Conservation (phyloP, 768 basidiomycete species). For the Suillus lakei region DNA sequence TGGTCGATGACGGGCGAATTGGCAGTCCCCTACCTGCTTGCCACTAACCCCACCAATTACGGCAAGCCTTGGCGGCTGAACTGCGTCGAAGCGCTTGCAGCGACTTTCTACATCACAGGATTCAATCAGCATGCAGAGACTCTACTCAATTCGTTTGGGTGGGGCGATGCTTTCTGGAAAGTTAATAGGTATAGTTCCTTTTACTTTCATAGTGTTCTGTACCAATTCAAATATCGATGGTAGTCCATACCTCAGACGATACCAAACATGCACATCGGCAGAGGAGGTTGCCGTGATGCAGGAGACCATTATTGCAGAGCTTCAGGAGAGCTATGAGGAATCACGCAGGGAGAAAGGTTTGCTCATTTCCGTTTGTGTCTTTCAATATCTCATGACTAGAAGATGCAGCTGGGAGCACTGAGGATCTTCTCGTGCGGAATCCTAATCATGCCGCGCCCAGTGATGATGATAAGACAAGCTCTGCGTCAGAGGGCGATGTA, state of each 20-base stretch:
- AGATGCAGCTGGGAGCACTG: conserved; percentile 39
- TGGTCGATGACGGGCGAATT: conserved; percentile 3
- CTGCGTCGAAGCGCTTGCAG: conserved; percentile 93
- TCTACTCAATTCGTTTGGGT: conserved; percentile 82
- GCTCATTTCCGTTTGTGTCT: conserved; percentile 9
- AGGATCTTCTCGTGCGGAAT: conserved; percentile 71
- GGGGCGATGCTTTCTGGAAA: conserved; percentile 87
- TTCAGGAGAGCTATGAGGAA: conserved; percentile 63
- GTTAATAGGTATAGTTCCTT: conserved; percentile 68
- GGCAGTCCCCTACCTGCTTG: conserved; percentile 91
- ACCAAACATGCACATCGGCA: conserved; percentile 70
- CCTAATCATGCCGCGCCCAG: conserved; percentile 55
- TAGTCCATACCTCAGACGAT: conserved; percentile 65
- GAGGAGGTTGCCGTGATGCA: conserved; percentile 65
- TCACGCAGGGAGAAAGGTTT: conserved; percentile 58
- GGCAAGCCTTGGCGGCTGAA: conserved; percentile 97
- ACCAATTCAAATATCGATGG: neutral
- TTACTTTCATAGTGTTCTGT: neutral
- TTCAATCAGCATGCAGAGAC: conserved; percentile 81
- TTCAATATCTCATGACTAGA: conserved; percentile 15
- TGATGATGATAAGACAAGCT: neutral
- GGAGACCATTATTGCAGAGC: conserved; percentile 69
- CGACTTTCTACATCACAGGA: conserved; percentile 93
- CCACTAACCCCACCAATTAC: conserved; percentile 97
- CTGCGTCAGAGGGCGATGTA: neutral